Conservation (phyloP, 805 yeast genomes). For the Huiozyma naganishii region DNA sequence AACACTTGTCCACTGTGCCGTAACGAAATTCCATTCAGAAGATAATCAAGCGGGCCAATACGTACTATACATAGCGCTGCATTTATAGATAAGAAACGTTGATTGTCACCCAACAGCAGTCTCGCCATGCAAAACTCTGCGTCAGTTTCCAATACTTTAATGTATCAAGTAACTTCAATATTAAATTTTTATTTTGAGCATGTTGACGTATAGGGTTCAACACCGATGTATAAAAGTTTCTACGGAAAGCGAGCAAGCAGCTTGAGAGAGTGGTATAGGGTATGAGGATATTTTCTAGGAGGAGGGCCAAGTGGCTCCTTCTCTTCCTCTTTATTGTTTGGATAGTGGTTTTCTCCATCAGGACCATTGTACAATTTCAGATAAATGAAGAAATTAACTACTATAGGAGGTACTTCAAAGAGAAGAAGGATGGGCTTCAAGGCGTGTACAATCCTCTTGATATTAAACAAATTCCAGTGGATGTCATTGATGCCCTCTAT, state of each 20-base stretch:
- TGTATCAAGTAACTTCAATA: too few species aligned
- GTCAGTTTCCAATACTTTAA: background rate
- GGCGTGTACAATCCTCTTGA: conserved; percentile 19
- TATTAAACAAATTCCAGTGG: conserved; percentile 22
- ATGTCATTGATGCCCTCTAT: conserved; percentile 18
- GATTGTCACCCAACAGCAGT: background rate
- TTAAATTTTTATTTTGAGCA: too few species aligned
- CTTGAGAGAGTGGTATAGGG: background rate
- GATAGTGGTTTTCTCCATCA: conserved; percentile 9
- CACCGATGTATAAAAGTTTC: too few species aligned
- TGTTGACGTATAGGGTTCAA: too few species aligned
- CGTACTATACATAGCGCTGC: background rate
- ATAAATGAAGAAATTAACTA: conserved; percentile 21
- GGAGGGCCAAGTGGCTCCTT: conserved; percentile 14
- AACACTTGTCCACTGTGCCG: conserved; percentile 95
- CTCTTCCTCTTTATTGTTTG: conserved; percentile 5
- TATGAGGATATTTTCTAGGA: conserved; percentile 16
- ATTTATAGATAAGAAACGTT: background rate
- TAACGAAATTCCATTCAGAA: conserved; percentile 26
- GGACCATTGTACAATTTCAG: conserved; percentile 21
- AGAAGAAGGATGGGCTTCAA: conserved; percentile 18
- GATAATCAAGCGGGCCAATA: conserved; percentile 6
- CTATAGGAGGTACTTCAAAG: conserved; percentile 19
- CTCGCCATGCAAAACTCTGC: background rate
- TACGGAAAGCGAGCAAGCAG: too few species aligned